Conservation (phyloP, 2,329 filamentous ascomycete genomes). For the Sclerotiophoma versabilis region DNA sequence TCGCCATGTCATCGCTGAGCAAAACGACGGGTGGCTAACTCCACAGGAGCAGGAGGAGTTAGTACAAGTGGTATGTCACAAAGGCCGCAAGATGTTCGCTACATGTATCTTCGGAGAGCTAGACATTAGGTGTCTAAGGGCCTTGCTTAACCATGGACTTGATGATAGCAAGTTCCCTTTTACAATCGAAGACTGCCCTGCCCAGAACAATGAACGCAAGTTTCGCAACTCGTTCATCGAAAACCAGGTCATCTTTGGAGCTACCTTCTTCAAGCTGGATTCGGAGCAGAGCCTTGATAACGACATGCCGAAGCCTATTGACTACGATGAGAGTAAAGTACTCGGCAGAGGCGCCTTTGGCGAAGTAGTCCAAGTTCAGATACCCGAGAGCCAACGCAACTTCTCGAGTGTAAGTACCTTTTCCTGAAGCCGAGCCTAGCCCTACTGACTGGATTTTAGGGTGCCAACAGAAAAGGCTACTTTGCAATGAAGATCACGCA, state of each 20-base stretch:
- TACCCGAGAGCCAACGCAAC: background rate
- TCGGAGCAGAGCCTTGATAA: background rate
- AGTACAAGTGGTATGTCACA: background rate
- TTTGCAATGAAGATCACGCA: slow-evolving; percentile 12
- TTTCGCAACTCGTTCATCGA: background rate
- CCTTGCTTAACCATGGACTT: background rate
- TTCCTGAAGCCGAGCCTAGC: too few relatives aligned
- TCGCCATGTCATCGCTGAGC: background rate
- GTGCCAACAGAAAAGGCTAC: background rate
- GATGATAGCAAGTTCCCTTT: background rate
- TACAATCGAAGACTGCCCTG: background rate
- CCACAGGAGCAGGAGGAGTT: background rate
- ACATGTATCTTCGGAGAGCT: background rate
- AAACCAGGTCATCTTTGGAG: background rate
- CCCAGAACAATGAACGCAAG: background rate
- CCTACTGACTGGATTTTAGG: background rate
- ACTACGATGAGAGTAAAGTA: background rate
- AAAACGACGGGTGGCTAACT: background rate
- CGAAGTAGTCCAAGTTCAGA: background rate
- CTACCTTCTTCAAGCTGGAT: background rate
- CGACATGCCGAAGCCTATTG: background rate
- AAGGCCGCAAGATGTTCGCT: background rate
- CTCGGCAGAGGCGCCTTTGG: slow-evolving; percentile 8
- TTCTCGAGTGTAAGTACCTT: background rate
- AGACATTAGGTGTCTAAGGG: background rate